phyloP scores from a whole-genome alignment of 1,139 yeast species.

The Geotrichum aggregatum region DNA sequence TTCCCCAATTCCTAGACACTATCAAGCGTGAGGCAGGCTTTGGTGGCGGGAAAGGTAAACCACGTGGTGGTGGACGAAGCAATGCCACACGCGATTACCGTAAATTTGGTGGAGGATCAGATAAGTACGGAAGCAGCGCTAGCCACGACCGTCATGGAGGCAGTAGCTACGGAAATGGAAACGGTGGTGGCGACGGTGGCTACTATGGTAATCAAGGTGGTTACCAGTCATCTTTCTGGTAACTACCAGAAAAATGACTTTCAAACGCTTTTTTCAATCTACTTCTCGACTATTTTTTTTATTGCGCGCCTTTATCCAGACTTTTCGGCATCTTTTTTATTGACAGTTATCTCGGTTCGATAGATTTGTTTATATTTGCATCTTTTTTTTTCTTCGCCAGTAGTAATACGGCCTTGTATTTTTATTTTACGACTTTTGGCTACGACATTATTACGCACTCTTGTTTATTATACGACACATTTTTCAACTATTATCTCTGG shows the following conservation, averaged over 20 bases:
- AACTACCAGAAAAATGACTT: slow-evolving; percentile 2
- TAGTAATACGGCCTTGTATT: background rate
- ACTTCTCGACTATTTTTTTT: slow-evolving; percentile 3
- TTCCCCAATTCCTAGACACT: slow-evolving; percentile 79
- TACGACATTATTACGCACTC: slow-evolving; percentile 2
- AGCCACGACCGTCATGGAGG: slow-evolving; percentile 29
- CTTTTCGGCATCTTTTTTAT: slow-evolving; percentile 6
- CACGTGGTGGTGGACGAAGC: slow-evolving; percentile 40
- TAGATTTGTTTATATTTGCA: slow-evolving; percentile 4
- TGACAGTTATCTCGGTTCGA: slow-evolving; percentile 6
- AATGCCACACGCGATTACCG: slow-evolving; percentile 40
- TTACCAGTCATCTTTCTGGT: slow-evolving; percentile 12
- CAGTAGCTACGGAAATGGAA: background rate
- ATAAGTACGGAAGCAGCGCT: slow-evolving; percentile 35
- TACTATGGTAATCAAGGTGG: slow-evolving; percentile 10
- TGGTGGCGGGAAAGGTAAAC: slow-evolving; percentile 49
- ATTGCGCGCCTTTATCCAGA: slow-evolving; percentile 3
- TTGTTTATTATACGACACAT: background rate
- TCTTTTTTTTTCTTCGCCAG: slow-evolving; percentile 1
- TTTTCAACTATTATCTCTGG: slow-evolving; percentile 5
- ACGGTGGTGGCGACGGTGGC: slow-evolving; percentile 1
- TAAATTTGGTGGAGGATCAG: slow-evolving; percentile 35
- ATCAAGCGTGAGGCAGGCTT: slow-evolving; percentile 73
- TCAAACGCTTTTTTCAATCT: background rate
- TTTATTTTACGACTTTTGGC: background rate